phyloP scores from a whole-genome alignment of 1,284 basidiomycete genomes.

The Neonothopanus nambi region DNA sequence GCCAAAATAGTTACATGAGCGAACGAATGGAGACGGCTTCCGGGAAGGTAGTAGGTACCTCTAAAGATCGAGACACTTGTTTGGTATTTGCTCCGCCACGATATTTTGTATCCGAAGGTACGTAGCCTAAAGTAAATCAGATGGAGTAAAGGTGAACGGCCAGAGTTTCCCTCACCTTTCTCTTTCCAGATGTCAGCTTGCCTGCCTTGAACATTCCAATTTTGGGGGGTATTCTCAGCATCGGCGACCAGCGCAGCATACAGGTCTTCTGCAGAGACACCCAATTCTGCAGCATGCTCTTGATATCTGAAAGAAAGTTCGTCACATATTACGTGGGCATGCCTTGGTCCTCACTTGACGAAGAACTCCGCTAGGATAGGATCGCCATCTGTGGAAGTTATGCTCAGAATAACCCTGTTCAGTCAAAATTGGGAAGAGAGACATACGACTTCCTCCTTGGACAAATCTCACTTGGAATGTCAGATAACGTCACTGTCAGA shows the following conservation, averaged over 20 bases:
- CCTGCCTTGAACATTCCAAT: constrained; percentile 64
- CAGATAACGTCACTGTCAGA: constrained; percentile 7
- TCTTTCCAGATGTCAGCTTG: constrained; percentile 59
- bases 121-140: constrained; percentile 38
- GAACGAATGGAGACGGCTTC: neutral
- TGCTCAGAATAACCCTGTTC: too few species aligned
- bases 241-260: constrained; percentile 56
- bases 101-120: constrained; percentile 52
- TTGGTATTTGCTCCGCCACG: constrained; percentile 57
- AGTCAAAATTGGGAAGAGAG: neutral
- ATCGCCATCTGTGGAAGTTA: constrained; percentile 47
- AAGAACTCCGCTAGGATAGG: constrained; percentile 66
- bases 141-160: neutral
- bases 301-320: constrained; percentile 38
- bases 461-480: constrained; percentile 34
- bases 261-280: constrained; percentile 46
- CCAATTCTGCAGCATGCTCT: constrained; percentile 43
- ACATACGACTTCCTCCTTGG: constrained; percentile 64
- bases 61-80: constrained; percentile 59
- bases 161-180: constrained; percentile 31
- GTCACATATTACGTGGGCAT: neutral
- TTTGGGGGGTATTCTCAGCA: constrained; percentile 55
- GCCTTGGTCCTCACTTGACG: constrained; percentile 49
- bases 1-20: neutral
- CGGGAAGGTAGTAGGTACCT: constrained; percentile 35